phyloP scores from a whole-genome alignment of 352 stramenopile species.

The Aphanomyces euteiches region DNA sequence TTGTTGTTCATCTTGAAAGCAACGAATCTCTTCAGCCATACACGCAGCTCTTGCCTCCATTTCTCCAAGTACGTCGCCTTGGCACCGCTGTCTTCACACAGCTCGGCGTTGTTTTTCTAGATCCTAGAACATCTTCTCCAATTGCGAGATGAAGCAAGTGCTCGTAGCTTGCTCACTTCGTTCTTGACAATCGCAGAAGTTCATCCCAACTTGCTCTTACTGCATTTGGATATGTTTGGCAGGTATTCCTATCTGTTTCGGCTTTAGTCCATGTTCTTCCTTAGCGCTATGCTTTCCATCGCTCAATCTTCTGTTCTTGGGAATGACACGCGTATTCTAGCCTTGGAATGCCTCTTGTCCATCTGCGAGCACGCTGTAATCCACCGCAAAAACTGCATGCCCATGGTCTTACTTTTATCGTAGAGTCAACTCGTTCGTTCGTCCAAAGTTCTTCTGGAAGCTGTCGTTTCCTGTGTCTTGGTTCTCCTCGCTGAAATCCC shows the following conservation, averaged over 20 bases:
- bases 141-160: conserved; percentile 52
- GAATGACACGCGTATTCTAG: conserved; percentile 69
- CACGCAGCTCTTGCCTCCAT: conserved; percentile 58
- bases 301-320: conserved; percentile 59
- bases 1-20: conserved; percentile 71
- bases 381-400: not conserved
- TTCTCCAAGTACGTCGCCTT: conserved; percentile 49
- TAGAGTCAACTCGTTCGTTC: conserved; percentile 52
- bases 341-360: conserved; percentile 77
- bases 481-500: conserved; percentile 78
- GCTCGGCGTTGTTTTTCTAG: conserved; percentile 22
- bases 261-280: conserved; percentile 32
- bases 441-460: conserved; percentile 66
- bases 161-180: conserved; percentile 67
- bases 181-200: conserved; percentile 73
- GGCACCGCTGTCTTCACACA: too few relatives aligned
- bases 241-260: not conserved
- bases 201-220: conserved; percentile 78
- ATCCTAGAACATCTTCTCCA: conserved; percentile 69
- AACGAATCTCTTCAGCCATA: conserved; percentile 65
- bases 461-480: conserved; percentile 66
- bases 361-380: conserved; percentile 66
- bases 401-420: conserved; percentile 12
- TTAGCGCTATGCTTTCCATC: conserved; percentile 77
- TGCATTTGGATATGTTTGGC: conserved; percentile 14